Evolutionary conservation across 345 rosid genomes (phyloP).

Genomic region (Hevea brasiliensis): DNA sequence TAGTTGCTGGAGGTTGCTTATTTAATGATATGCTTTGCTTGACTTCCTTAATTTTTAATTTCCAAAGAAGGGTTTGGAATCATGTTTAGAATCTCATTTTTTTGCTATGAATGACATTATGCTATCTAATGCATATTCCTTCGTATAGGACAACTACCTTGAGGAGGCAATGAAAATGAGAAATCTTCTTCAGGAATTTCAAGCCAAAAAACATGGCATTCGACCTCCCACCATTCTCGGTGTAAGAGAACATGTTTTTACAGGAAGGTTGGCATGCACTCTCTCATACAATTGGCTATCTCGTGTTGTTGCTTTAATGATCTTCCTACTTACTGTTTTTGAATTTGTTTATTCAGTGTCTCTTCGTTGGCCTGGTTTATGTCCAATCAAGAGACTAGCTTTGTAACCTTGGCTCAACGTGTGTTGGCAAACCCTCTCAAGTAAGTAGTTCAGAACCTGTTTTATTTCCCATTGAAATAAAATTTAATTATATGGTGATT

Average conservation of each 20-base stretch:
- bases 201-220: constrained; percentile 85
- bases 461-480: background rate
- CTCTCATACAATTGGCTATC: constrained; percentile 8
- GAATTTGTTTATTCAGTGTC: constrained; percentile 64
- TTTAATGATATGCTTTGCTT: background rate
- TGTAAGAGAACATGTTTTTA: constrained; percentile 90
- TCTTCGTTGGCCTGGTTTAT: constrained; percentile 97
- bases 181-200: constrained; percentile 95
- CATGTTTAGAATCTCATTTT: background rate
- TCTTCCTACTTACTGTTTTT: constrained; percentile 26
- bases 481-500: background rate
- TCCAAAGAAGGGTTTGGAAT: background rate
- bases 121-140: constrained; percentile 2
- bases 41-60: background rate
- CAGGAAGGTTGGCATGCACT: constrained; percentile 69
- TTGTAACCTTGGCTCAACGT: constrained; percentile 95
- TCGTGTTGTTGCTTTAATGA: constrained; percentile 11
- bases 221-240: constrained; percentile 96
- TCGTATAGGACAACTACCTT: constrained; percentile 82
- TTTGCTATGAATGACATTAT: background rate
- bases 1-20: background rate
- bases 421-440: constrained; percentile 88
- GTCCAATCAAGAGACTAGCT: constrained; percentile 99
- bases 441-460: constrained; percentile 46
- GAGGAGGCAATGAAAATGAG: constrained; percentile 99